phyloP scores from a whole-genome alignment of 179 eudicot genomes.

The Spergularia azorica region DNA sequence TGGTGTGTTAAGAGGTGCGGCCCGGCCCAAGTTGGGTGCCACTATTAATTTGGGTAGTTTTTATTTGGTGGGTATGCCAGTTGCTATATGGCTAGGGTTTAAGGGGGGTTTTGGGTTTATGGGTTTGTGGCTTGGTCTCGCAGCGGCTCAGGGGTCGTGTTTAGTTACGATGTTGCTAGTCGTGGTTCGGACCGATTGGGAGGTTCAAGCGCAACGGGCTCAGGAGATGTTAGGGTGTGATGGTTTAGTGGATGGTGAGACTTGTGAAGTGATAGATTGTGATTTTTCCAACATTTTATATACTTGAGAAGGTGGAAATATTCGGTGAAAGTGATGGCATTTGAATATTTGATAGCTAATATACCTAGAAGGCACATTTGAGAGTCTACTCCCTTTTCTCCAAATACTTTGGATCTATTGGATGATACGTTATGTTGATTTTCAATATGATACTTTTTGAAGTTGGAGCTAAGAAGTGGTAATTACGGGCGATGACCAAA shows the following conservation, averaged over 20 bases:
- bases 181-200: conserved; percentile 67
- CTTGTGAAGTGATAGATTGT: conserved; percentile 9
- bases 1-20: conserved; percentile 76
- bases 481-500: too few species aligned
- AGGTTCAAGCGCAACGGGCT: conserved; percentile 56
- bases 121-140: conserved; percentile 78
- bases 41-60: conserved; percentile 66
- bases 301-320: too few species aligned
- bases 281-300: too few species aligned
- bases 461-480: too few species aligned
- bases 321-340: too few species aligned
- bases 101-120: conserved; percentile 47
- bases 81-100: conserved; percentile 65
- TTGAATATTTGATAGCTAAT: too few species aligned
- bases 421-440: neutral
- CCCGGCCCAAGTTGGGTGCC: conserved; percentile 77
- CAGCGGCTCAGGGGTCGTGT: conserved; percentile 69
- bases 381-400: too few species aligned
- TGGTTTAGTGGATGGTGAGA: neutral
- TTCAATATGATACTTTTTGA: too few species aligned
- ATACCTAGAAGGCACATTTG: too few species aligned
- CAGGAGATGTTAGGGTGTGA: conserved; percentile 41
- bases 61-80: conserved; percentile 81
- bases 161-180: conserved; percentile 54
- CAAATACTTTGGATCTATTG: conserved; percentile 5